Conservation (phyloP, 73 alveolate genomes). For the Tetrahymena elliotti region DNA sequence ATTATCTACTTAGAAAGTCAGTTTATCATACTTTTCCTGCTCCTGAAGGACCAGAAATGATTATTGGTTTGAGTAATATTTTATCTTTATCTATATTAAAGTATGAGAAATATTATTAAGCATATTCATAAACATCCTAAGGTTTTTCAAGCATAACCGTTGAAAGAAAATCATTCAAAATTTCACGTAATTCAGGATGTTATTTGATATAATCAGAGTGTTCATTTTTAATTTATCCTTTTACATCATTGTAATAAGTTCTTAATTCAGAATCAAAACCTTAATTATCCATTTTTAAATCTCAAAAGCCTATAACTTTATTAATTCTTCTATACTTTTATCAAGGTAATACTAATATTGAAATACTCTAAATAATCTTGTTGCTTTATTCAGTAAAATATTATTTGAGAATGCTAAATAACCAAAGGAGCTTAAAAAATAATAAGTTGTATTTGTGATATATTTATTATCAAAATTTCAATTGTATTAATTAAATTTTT, state of each 20-base stretch:
- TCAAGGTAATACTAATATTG: not conserved
- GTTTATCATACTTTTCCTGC: conserved; percentile 64
- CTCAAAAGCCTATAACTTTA: not conserved
- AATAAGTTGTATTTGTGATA: not conserved
- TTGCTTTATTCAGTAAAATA: not conserved
- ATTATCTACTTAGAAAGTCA: not conserved
- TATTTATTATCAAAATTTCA: not conserved
- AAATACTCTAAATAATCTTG: too few species aligned
- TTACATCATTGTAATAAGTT: not conserved
- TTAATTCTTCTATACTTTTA: not conserved
- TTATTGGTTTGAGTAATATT: conserved; percentile 68
- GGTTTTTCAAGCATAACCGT: conserved; percentile 79
- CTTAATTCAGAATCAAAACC: not conserved
- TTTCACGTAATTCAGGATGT: conserved; percentile 84
- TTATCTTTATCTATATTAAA: conserved; percentile 60
- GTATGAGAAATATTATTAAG: conserved; percentile 76
- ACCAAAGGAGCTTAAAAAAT: too few species aligned
- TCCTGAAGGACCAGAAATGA: conserved; percentile 83
- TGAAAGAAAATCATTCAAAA: conserved; percentile 73
- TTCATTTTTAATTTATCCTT: conserved; percentile 35
- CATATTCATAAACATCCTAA: conserved; percentile 80
- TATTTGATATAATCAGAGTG: conserved; percentile 39
- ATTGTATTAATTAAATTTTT: too few species aligned
- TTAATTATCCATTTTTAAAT: not conserved
- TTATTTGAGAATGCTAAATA: not conserved